These are phyloP conservation scores for Suaeda aralocaspica DNA, from an alignment of 148 eudicot genomes.

Conservation along the genomic window DNA sequence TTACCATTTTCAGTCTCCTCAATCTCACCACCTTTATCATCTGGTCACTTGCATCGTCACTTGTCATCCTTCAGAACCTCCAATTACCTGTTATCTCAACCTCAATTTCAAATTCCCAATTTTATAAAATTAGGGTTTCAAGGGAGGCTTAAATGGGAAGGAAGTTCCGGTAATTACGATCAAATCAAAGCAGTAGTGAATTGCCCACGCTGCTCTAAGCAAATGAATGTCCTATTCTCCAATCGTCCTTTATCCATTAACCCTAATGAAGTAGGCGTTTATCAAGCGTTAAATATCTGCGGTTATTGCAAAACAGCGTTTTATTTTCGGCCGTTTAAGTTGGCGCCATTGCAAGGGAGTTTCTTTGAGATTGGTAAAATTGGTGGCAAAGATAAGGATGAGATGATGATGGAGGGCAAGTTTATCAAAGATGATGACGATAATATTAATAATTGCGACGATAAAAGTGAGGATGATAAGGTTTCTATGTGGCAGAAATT, in stretches of 20 bases:
- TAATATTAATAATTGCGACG: constrained; percentile 5
- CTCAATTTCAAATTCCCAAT: constrained; percentile 9
- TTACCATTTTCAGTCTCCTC: neutral
- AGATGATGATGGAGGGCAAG: constrained; percentile 29
- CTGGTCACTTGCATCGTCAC: constrained; percentile 4
- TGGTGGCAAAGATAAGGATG: constrained; percentile 27
- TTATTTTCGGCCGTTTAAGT: constrained; percentile 67
- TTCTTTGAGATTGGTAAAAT: constrained; percentile 83
- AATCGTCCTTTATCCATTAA: constrained; percentile 74
- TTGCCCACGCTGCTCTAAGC: constrained; percentile 69
- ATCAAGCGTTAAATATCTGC: constrained; percentile 77
- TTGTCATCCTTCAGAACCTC: constrained; percentile 18
- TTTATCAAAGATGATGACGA: constrained; percentile 26
- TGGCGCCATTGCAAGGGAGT: constrained; percentile 73
- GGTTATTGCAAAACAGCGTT: constrained; percentile 65
- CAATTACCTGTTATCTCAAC: neutral
- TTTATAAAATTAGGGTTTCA: constrained; percentile 39
- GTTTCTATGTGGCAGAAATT: constrained; percentile 74
- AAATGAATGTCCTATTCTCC: constrained; percentile 68
- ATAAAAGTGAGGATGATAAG: constrained; percentile 30
- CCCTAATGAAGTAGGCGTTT: constrained; percentile 44
- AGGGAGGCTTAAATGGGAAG: constrained; percentile 66
- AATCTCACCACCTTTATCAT: neutral
- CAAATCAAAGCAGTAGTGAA: constrained; percentile 68
- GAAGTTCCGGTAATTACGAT: constrained; percentile 58